Evolutionary conservation across 345 rosid genomes (phyloP).

Genomic region (Gossypium mustelinum): DNA sequence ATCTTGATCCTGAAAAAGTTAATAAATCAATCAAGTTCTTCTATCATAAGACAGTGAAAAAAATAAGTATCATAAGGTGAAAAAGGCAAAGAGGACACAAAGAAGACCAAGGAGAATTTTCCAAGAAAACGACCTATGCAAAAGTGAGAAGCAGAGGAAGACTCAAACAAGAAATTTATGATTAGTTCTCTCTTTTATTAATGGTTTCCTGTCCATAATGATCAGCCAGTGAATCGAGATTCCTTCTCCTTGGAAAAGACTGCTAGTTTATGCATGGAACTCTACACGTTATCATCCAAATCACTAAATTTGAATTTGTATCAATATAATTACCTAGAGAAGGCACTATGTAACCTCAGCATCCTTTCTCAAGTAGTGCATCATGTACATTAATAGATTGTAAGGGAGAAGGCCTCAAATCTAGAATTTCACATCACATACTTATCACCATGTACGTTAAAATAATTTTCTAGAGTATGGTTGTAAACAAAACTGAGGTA

Average conservation of each 20-base stretch:
- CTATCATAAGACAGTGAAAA: conserved; percentile 7
- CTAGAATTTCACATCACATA: neutral
- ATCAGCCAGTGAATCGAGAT: neutral
- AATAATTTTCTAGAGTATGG: neutral
- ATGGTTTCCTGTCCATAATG: neutral
- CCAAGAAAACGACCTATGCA: neutral
- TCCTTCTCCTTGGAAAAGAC: neutral
- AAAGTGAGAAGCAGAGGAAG: neutral
- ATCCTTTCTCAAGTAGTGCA: neutral
- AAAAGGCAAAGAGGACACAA: conserved; percentile 1
- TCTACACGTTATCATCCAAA: neutral
- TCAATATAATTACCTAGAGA: neutral
- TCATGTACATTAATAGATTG: neutral
- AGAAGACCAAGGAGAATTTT: conserved; percentile 11
- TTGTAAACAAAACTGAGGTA: neutral
- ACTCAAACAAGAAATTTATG: no score
- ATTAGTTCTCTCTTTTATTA: neutral
- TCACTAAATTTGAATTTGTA: neutral
- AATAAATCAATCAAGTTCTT: conserved; percentile 7
- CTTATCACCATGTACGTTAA: neutral
- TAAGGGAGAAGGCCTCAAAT: neutral
- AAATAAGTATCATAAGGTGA: neutral
- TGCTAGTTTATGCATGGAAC: neutral
- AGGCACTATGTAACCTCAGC: neutral
- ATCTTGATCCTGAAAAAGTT: conserved; percentile 67